Conservation (phyloP, 1,284 basidiomycete genomes). For the Neolentinus lepideus region DNA sequence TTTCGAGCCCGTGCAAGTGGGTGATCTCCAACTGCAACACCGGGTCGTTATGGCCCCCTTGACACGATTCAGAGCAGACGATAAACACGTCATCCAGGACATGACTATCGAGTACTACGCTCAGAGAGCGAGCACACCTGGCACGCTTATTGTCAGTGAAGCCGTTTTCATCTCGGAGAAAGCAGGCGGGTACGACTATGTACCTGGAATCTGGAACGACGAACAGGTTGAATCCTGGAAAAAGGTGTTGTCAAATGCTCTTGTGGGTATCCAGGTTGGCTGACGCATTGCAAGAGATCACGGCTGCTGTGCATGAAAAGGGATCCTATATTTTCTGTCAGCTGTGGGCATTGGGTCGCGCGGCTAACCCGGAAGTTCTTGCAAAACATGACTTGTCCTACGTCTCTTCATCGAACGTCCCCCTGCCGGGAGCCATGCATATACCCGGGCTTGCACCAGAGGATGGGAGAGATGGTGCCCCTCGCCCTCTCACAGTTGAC, state of each 20-base stretch:
- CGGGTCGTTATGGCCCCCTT: conserved; percentile 24
- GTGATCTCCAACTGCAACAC: conserved; percentile 17
- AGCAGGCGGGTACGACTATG: conserved; percentile 11
- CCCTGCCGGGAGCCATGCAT: conserved; percentile 22
- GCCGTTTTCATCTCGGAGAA: conserved; percentile 18
- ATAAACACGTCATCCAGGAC: conserved; percentile 12
- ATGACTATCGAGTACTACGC: conserved; percentile 16
- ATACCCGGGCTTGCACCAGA: conserved; percentile 3
- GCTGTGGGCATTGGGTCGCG: conserved; percentile 42
- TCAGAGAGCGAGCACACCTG: conserved; percentile 16
- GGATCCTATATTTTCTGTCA: conserved; percentile 39
- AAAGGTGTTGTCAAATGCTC: conserved; percentile 12
- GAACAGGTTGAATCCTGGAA: conserved; percentile 11
- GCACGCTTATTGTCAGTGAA: conserved; percentile 23
- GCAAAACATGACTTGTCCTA: conserved; percentile 20
- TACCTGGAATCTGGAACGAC: conserved; percentile 11
- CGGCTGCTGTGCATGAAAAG: conserved; percentile 6
- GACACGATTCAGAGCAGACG: conserved; percentile 22
- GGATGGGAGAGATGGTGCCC: conserved; percentile 20
- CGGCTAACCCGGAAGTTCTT: conserved; percentile 21
- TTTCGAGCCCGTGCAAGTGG: conserved; percentile 22
- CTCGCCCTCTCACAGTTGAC: conserved; percentile 16
- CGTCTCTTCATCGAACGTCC: conserved; percentile 32
- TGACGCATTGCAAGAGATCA: neutral
- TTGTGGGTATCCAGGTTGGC: neutral